A percentile compares a stretch with the other conserved stretches of the same genome.
phyloP scores from a whole-genome alignment of 2,329 filamentous ascomycete genomes.

The Emmonsia crescens region DNA sequence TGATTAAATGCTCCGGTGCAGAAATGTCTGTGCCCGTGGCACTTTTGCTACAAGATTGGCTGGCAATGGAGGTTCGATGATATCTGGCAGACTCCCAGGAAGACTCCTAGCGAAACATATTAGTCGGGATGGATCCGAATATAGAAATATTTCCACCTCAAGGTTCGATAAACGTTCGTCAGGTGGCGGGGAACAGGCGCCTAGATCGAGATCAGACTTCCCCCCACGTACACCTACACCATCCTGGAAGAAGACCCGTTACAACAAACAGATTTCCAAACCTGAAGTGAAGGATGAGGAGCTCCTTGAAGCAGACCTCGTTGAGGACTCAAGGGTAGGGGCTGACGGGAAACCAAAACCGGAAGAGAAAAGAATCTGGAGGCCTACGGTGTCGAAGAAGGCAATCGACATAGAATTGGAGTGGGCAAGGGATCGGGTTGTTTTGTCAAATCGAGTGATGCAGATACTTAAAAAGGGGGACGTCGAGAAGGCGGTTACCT shows the following conservation, averaged over 20 bases:
- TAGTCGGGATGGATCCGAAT: background rate
- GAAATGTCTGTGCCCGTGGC: slow-evolving; percentile 5
- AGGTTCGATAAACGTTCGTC: background rate
- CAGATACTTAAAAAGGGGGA: slow-evolving; percentile 49
- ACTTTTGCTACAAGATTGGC: slow-evolving; percentile 1
- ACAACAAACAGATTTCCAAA: background rate
- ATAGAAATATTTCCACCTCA: background rate
- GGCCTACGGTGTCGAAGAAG: slow-evolving; percentile 13
- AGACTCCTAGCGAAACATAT: background rate
- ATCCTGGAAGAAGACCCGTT: background rate
- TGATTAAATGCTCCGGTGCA: slow-evolving; percentile 7
- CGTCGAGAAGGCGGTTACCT: slow-evolving; percentile 54
- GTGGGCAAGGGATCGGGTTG: slow-evolving; percentile 58
- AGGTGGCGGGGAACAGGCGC: background rate
- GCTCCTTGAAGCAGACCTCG: background rate
- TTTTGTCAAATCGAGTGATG: slow-evolving; percentile 58
- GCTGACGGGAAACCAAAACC: background rate
- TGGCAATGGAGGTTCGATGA: background rate
- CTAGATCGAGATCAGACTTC: background rate
- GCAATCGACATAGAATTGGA: slow-evolving; percentile 46
- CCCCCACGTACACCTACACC: background rate
- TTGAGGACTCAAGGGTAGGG: background rate
- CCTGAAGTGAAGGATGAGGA: background rate
- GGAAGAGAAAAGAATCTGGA: background rate
- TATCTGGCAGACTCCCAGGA: background rate